Base-by-base conservation (phyloP, 768 basidiomycete species). In the Lanmaoa pseudosensibilis region DNA sequence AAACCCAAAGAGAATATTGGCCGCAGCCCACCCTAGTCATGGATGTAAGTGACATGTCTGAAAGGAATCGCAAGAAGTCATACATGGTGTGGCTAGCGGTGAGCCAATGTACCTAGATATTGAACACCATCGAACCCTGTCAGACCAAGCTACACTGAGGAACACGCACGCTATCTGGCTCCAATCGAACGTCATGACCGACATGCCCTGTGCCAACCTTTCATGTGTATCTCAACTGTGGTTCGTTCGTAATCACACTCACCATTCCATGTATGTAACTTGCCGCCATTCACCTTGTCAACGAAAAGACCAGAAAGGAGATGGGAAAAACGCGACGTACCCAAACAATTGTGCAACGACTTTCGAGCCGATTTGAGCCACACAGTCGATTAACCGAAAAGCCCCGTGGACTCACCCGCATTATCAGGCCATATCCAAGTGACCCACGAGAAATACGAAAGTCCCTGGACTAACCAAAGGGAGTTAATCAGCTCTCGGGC, bases 111-210 rank as follows among this genome's bases (percentile, higher is more conserved):
- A 71, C 46, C 70, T 71, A 25, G 11, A 27, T 12, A 19, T 54
- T 6, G 21, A 52, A 37, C 10, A 19, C 33, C 38, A 37, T 57
- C 40, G 52, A 44, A 50, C 5, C 13, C 3, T 16, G 18, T 34
- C 49, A 32, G 27, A 54, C 16, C 21, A 11, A 9, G 30, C 23
- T 1, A 21, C 11, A 25, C 10, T 21, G 12, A 49, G 25, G 64
- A 59, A 50, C 65, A 68, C 70, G 46, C 36, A 73, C 66, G 72
- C 70, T 55, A 87, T 84, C 70, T 89, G 86, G 18, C 83, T 77
- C 90, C 90, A 93, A 65, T 92, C 90, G 66, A 93, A 90, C 41
- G 88, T 89, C 57, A 91, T 65, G 48, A 90, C 64, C 50, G 85
- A 85, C 86, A 90, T 89, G 30, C 85, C 84, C 72, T 71, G 21